Percentiles rank a stretch among this genome's conserved stretches.
These are phyloP conservation scores for Blakeslea trispora DNA, from an alignment of 371 early-diverging fungal genomes.

Conservation along the genomic window DNA sequence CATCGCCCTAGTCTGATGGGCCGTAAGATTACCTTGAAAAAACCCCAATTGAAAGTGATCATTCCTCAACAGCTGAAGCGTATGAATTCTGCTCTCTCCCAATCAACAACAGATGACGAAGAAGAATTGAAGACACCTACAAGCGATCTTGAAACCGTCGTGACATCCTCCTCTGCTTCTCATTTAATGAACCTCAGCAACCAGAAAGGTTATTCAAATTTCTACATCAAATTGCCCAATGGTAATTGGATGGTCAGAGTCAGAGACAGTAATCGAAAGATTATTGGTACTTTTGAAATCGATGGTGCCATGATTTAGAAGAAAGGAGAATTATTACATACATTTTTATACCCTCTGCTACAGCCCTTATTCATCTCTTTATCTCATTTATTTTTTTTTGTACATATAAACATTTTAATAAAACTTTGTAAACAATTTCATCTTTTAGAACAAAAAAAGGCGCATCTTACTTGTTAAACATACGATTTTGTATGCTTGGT, in stretches of 20 bases:
- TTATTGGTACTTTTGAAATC: constrained; percentile 39
- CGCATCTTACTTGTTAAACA: too few species aligned
- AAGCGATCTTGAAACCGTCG: constrained; percentile 11
- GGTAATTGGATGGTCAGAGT: constrained; percentile 40
- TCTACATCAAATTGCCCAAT: constrained; percentile 39
- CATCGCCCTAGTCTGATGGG: constrained; percentile 21
- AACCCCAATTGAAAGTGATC: constrained; percentile 3
- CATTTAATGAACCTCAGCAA: constrained; percentile 13
- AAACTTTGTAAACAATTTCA: too few species aligned
- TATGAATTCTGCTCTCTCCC: background rate
- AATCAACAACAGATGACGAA: background rate
- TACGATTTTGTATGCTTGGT: too few species aligned
- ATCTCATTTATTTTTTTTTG: too few species aligned
- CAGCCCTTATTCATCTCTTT: too few species aligned
- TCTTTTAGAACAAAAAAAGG: too few species aligned
- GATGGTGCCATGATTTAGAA: constrained; percentile 37
- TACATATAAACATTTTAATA: too few species aligned
- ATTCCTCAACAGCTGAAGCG: background rate
- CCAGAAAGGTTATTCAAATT: constrained; percentile 37
- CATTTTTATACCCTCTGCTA: too few species aligned
- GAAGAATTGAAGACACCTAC: constrained; percentile 4
- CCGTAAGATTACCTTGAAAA: constrained; percentile 13
- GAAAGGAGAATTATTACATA: too few species aligned
- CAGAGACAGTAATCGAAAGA: constrained; percentile 34
- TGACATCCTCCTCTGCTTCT: constrained; percentile 7